These are phyloP conservation scores for Saccharomyces mikatae DNA, from an alignment of 805 yeast genomes.

Conservation along the genomic window DNA sequence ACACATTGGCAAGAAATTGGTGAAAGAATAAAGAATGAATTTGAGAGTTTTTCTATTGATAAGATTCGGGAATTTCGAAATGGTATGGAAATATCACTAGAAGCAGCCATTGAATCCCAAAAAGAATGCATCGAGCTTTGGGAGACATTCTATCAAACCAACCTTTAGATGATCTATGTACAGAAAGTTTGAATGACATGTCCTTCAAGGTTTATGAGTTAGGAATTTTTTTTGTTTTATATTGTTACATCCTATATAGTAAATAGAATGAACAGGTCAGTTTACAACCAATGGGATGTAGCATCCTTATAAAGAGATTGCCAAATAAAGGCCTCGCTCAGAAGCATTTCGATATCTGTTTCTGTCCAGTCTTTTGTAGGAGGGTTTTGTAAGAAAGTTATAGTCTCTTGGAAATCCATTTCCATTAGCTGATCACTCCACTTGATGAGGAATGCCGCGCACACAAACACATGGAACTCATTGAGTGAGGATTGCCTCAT, in stretches of 20 bases:
- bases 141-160: conserved; percentile 75
- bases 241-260: background rate
- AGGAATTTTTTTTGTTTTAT: background rate
- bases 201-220: background rate
- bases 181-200: background rate
- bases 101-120: conserved; percentile 84
- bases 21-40: conserved; percentile 57
- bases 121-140: conserved; percentile 84
- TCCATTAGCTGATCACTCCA: conserved; percentile 71
- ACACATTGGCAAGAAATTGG: conserved; percentile 57
- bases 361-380: conserved; percentile 84
- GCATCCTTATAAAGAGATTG: conserved; percentile 88
- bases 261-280: background rate
- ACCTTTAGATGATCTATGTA: conserved; percentile 14
- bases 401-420: conserved; percentile 91
- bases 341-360: conserved; percentile 79
- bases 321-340: conserved; percentile 96
- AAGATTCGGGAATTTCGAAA: conserved; percentile 79
- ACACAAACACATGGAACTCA: conserved; percentile 90
- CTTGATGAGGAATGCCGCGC: conserved; percentile 90
- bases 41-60: conserved; percentile 60
- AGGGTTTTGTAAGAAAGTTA: conserved; percentile 82
- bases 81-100: conserved; percentile 82
- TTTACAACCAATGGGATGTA: conserved; percentile 63
- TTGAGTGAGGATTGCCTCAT: conserved; percentile 39